These are phyloP conservation scores for Dendrostoma leiphaemia DNA, from an alignment of 2,329 filamentous ascomycete species.

Conservation along the genomic window DNA sequence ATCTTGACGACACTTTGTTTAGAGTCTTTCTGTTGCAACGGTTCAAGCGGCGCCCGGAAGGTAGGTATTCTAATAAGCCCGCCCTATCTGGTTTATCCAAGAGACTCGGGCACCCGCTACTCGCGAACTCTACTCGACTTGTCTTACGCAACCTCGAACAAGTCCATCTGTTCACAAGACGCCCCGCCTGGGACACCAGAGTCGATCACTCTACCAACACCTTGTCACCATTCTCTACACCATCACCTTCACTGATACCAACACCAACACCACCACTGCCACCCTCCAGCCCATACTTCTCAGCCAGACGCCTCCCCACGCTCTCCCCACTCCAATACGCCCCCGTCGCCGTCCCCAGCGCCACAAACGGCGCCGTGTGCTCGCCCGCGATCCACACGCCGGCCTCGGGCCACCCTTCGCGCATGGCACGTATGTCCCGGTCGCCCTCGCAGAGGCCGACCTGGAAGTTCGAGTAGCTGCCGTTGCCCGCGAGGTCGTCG, in stretches of 20 bases:
- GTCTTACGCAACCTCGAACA: too few relatives aligned
- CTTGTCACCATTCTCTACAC: background rate
- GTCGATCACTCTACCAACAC: too few relatives aligned
- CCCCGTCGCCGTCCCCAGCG: slow-evolving; percentile 82
- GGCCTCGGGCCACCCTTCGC: slow-evolving; percentile 60
- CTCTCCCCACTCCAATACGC: slow-evolving; percentile 90
- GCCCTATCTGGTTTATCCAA: too few relatives aligned
- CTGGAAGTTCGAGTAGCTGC: slow-evolving; percentile 85
- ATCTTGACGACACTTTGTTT: too few relatives aligned
- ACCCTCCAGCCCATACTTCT: slow-evolving; percentile 42
- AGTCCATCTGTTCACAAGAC: too few relatives aligned
- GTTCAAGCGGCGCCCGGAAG: too few relatives aligned
- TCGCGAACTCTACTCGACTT: too few relatives aligned
- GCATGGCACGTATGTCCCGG: slow-evolving; percentile 65
- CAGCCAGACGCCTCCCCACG: slow-evolving; percentile 64
- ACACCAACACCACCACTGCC: background rate
- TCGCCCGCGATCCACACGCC: slow-evolving; percentile 87
- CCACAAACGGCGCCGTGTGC: slow-evolving; percentile 87
- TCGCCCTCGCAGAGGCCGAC: slow-evolving; percentile 69
- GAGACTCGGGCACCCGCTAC: too few relatives aligned
- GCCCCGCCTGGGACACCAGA: too few relatives aligned
- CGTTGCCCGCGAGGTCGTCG: slow-evolving; percentile 77
- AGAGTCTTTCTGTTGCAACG: too few relatives aligned
- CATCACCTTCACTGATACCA: background rate
- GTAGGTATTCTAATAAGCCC: too few relatives aligned